Evolutionary conservation across 208 protist species (phyloP), one percentile per base, ranked within the genome.

Genomic region (Phytomonas francai): DNA sequence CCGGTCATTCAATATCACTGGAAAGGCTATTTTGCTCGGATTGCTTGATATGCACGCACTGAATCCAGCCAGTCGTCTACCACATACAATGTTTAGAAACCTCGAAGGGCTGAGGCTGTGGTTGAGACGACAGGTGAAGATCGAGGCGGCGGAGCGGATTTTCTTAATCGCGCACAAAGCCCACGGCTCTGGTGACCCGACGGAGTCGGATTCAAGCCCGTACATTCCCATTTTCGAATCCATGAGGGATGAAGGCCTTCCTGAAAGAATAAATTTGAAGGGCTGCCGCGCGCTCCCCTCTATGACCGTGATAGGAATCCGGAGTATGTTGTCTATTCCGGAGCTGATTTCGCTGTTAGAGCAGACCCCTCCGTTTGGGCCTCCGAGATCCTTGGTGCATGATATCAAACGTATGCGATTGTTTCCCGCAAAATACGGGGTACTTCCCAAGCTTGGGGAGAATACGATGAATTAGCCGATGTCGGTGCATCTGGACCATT

Each of bases 11-110:
- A 49, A 49, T 19, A 49, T 49, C 70, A 91, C 91, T 11, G 94
- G 90, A 39, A 81, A 83, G 54, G 86, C 68, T 29, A 72, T 97
- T 32, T 75, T 91, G 51, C 39, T 95, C 3, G 83, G 80, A 1
- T 78, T 93, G 65, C 78, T 97, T 1, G 94, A 98, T 65, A 63
- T 96, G 22, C 78, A 85, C 28, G 71, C 76, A 25, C 61, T 82
- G 42, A 98, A 98, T 72, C 91, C 92, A 2, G 30, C 78, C 31
- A 90, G 83, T 58, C 81, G 89, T 28, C 63, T 97, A 8, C 64
- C 84, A 27, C 56, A 70, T 6, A 86, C 86, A n/a, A 65, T 72
- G 28, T 91, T 77, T 63, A 79, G 85, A 60, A 86, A 73, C 61
- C 64, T 77, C 42, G 73, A 77, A 19, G 88, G 88, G 4, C 49